These are phyloP conservation scores for Chrysopogon serrulatus DNA, from an alignment of 176 grass and related monocot species.

Conservation along the genomic window DNA sequence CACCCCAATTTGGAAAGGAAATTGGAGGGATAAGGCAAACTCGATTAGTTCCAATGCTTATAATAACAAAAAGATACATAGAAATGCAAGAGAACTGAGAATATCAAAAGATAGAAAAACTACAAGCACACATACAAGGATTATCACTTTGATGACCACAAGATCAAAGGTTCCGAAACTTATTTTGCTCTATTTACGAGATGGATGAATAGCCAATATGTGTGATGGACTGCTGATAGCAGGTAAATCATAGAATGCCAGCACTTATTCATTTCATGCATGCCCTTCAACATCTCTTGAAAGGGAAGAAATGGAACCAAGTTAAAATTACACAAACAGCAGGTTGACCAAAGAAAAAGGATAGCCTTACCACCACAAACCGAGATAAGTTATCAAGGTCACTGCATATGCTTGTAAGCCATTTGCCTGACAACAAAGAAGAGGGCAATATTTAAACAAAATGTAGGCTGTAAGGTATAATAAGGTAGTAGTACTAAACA, in stretches of 20 bases:
- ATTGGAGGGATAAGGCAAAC: background rate
- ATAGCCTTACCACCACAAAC: slow-evolving; percentile 90
- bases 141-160: background rate
- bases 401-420: slow-evolving; percentile 96
- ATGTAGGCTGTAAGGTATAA: background rate
- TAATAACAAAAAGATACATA: background rate
- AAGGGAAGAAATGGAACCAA: background rate
- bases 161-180: background rate
- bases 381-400: slow-evolving; percentile 74
- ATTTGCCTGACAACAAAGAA: slow-evolving; percentile 63
- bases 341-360: background rate
- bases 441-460: background rate
- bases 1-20: background rate
- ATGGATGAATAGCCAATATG: background rate
- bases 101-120: background rate
- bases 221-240: background rate
- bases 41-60: background rate
- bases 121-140: background rate
- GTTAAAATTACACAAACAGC: background rate
- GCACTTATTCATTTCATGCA: background rate
- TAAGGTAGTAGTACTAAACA: background rate
- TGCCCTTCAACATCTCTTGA: background rate
- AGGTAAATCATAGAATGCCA: background rate
- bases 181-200: background rate
- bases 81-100: background rate